Evolutionary conservation across 305 asterid genomes (phyloP), one percentile per base, ranked within the genome.

Genomic region (Petunia hybrid): DNA sequence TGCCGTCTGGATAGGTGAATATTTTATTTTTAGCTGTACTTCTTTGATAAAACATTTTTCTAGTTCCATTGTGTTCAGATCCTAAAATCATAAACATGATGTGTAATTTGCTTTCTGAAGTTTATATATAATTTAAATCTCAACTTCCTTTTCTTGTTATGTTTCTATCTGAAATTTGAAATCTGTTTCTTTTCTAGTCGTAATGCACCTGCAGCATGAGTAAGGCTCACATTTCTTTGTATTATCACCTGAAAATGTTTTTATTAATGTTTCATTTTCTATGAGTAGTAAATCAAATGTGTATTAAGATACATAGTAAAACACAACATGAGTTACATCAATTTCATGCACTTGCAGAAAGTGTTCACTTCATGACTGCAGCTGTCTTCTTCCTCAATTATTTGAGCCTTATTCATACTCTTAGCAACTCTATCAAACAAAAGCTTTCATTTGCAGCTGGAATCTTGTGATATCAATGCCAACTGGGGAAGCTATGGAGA

Each of bases 1-100:
- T 85, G 89, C 86, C 91, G 79, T 59, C 88, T 95, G 78, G 99
- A 95, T 85, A 95, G 99, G 99, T 95, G 77, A 79, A 76, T 77
- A 75, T 75, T 68, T 70, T 67, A 41, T n/a, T 83, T 73, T 70
- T 51, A 73, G 35, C 22, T n/a, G 43, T 65, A 80, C 74, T 82
- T 57, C 80, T 51, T 22, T 63, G 41, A 77, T 38, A 80, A 40
- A 59, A 6, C 65, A 53, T 75, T 80, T 22, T 83, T 77, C 60
- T 40, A 78, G 66, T 86, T 65, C 63, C 46, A 73, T 36, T 45
- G 63, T 46, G 3, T 51, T 13, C 35, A 48, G 31, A 43, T 71
- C 45, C 35, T 48, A 3, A 73, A 73, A 51, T 22, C 43, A 35
- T 73, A 6, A 13, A 73, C 13, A 38, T n/a, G 4, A 51, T 6